These are phyloP conservation scores for Fusarium nematophilum DNA, from an alignment of 2,329 filamentous ascomycete species.

Conservation along the genomic window DNA sequence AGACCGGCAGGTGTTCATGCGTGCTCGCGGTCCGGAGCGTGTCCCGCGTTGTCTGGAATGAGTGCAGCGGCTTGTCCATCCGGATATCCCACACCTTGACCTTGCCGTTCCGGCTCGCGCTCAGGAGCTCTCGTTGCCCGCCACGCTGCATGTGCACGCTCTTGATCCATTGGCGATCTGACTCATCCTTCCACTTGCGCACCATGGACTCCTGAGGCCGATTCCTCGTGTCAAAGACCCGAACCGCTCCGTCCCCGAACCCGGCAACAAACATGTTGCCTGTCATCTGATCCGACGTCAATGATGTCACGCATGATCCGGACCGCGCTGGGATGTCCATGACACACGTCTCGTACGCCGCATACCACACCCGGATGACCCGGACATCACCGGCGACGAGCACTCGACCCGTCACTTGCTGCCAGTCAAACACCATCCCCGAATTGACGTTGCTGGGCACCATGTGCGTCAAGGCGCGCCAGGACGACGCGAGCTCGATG, in stretches of 20 bases:
- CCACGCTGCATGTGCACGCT: constrained; percentile 97
- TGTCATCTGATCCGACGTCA: constrained; percentile 98
- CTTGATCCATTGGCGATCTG: constrained; percentile 88
- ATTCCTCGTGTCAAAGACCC: constrained; percentile 91
- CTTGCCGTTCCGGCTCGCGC: constrained; percentile 90
- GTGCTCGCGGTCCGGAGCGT: constrained; percentile 88
- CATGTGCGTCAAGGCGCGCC: constrained; percentile 92
- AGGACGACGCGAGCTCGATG: constrained; percentile 88
- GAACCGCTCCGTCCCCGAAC: constrained; percentile 93
- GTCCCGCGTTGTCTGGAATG: constrained; percentile 79
- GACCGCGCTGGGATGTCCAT: constrained; percentile 95
- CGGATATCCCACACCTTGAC: constrained; percentile 97
- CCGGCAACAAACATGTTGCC: constrained; percentile 96
- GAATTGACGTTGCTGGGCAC: constrained; percentile 94
- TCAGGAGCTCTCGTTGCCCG: constrained; percentile 89
- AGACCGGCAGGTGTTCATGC: constrained; percentile 96
- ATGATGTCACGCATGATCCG: constrained; percentile 92
- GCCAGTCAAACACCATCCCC: constrained; percentile 98
- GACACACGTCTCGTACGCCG: constrained; percentile 90
- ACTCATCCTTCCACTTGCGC: constrained; percentile 94
- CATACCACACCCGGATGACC: constrained; percentile 96
- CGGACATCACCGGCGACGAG: constrained; percentile 97
- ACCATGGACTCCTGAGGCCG: constrained; percentile 92
- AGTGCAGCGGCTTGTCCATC: constrained; percentile 80
- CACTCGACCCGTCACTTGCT: constrained; percentile 94